Evolutionary conservation across 345 rosid genomes (phyloP), one percentile per base, ranked within the genome.

Genomic region (Bretschneidera sinensis): DNA sequence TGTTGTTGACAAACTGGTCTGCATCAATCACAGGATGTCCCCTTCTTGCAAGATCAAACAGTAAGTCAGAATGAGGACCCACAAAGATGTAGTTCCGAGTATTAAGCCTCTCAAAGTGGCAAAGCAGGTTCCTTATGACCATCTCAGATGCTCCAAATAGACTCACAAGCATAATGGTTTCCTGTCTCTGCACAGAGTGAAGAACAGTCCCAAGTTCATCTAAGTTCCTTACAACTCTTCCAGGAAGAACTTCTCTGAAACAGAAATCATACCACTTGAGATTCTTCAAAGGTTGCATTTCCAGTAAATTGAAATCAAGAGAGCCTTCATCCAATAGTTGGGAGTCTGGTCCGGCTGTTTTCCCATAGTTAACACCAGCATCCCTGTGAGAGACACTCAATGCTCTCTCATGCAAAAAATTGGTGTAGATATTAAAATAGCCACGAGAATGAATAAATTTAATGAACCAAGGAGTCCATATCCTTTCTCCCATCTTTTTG

Each of bases 381-480:
- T 94, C 97, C 60, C 97, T 83, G 76, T 94, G 89, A 54, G 97
- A 94, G 64, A 90, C 85, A 49, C 99, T 86, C 25, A 94, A 83
- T 9, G 97, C 88, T 64, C 84, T 74, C 69, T 86, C 84, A 4
- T 82, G 86, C 43, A 61, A 71, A 65, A 94, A 80, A 66, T 79
- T 80, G 25, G 96, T 83, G 76, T 88, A 90, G 62, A 94, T 79
- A 56, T 90, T 94, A 57, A 90, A 94, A 78, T 94, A 90, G 60
- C 97, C 88, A 57, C 68, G 87, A 55, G 85, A 59, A 33, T 88
- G 87, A 48, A 87, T 62, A 63, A 94, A 94, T 66, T 94, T 90
- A 17, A 94, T 90, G 74, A 94, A 94, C 99, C 96, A 94, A 63
- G 99, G 99, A 33, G 97, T 94, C 99, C 97, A 94, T 56, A 94